A percentile compares a stretch with the other conserved stretches of the same genome.
These are phyloP conservation scores for Neltuma alba DNA, from an alignment of 306 rosid genomes.

Conservation along the genomic window DNA sequence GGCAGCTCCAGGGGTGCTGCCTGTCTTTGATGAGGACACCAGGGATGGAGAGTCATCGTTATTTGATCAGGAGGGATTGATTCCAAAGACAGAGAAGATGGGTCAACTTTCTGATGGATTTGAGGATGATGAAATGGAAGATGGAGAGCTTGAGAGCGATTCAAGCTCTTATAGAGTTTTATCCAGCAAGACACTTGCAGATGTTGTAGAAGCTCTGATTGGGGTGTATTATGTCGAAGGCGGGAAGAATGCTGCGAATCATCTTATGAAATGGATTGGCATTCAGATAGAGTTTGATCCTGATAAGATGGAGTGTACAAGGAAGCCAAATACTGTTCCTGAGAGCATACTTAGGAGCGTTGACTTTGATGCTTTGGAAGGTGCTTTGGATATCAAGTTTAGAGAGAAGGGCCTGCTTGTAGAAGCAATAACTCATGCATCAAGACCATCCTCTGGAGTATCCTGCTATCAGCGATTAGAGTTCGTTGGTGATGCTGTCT, in stretches of 20 bases:
- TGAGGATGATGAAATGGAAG: slow-evolving; percentile 83
- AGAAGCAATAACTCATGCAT: slow-evolving; percentile 98
- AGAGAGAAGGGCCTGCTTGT: slow-evolving; percentile 78
- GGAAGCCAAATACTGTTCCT: slow-evolving; percentile 63
- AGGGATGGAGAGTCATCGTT: slow-evolving; percentile 87
- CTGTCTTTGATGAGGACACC: slow-evolving; percentile 88
- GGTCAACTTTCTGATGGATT: slow-evolving; percentile 42
- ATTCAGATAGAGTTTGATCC: slow-evolving; percentile 88
- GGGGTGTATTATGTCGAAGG: slow-evolving; percentile 96
- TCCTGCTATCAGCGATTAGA: slow-evolving; percentile 98
- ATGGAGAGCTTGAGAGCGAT: slow-evolving; percentile 92
- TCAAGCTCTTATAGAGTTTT: slow-evolving; percentile 94
- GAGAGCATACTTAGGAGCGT: slow-evolving; percentile 76
- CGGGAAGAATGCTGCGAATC: slow-evolving; percentile 87
- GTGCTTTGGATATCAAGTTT: slow-evolving; percentile 69
- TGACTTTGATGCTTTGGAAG: slow-evolving; percentile 79
- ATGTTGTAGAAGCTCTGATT: slow-evolving; percentile 95
- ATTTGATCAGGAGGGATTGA: slow-evolving; percentile 63
- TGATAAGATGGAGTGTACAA: slow-evolving; percentile 60
- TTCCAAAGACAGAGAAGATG: slow-evolving; percentile 45
- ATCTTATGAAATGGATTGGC: slow-evolving; percentile 97
- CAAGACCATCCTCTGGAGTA: slow-evolving; percentile 96
- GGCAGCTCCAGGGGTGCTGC: slow-evolving; percentile 99
- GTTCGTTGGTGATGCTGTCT: slow-evolving; percentile 97
- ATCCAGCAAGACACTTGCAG: slow-evolving; percentile 99